A percentile compares a stretch with the other conserved stretches of the same genome.
Conservation (phyloP, 2,329 filamentous ascomycete species). For the Pseudofabraea citricarpa region DNA sequence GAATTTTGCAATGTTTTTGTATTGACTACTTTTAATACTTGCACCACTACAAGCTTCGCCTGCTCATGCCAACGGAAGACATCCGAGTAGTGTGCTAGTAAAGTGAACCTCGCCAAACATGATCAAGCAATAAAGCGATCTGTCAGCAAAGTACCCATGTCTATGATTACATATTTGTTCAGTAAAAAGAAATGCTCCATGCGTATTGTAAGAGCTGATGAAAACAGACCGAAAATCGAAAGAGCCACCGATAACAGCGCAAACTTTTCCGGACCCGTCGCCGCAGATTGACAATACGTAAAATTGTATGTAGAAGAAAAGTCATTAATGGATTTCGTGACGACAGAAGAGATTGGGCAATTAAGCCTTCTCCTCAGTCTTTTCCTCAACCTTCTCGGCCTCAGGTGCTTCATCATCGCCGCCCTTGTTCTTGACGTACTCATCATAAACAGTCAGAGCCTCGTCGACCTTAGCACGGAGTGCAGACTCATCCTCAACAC, state of each 20-base stretch:
- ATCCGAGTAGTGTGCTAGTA: not conserved
- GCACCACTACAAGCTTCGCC: constrained; percentile 9
- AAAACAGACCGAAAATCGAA: constrained; percentile 15
- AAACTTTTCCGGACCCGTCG: constrained; percentile 26
- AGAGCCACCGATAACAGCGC: constrained; percentile 19
- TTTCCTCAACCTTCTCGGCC: constrained; percentile 46
- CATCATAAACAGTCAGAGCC: constrained; percentile 94
- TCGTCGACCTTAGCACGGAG: constrained; percentile 96
- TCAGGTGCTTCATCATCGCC: constrained; percentile 33
- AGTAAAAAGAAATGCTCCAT: constrained; percentile 15
- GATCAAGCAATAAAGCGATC: constrained; percentile 10
- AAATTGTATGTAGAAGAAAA: constrained; percentile 11
- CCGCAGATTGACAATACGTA: constrained; percentile 26
- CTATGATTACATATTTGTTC: constrained; percentile 25
- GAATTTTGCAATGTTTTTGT: constrained; percentile 23
- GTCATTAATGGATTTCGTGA: not conserved
- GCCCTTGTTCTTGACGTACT: constrained; percentile 78
- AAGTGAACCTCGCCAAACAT: constrained; percentile 13
- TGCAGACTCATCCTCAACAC: constrained; percentile 83
- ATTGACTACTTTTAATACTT: constrained; percentile 8
- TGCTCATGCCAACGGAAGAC: constrained; percentile 5
- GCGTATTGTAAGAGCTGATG: constrained; percentile 8
- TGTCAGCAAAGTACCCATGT: constrained; percentile 13
- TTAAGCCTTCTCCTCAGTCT: constrained; percentile 48
- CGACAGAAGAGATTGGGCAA: constrained; percentile 22